A percentile compares a stretch with the other conserved stretches of the same genome.
These are phyloP conservation scores for Collybiopsis confluens DNA, from an alignment of 768 basidiomycete species.

Conservation along the genomic window DNA sequence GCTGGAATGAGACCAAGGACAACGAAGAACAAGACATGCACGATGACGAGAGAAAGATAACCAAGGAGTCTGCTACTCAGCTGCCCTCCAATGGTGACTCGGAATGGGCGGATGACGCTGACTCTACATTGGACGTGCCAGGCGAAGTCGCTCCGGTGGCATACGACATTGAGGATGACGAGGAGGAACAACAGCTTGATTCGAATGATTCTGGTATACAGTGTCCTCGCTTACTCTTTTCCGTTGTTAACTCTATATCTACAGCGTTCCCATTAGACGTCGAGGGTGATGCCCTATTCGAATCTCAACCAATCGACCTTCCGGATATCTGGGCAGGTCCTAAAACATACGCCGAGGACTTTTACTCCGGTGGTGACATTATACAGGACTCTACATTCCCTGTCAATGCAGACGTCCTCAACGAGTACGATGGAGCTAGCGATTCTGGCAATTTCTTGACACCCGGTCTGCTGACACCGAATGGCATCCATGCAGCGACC, in stretches of 20 bases:
- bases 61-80: neutral
- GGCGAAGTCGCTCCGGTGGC: neutral
- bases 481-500: neutral
- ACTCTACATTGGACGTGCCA: neutral
- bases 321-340: slow-evolving; percentile 38
- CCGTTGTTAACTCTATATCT: slow-evolving; percentile 11
- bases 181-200: slow-evolving; percentile 9
- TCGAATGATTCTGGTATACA: slow-evolving; percentile 12
- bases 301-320: slow-evolving; percentile 22
- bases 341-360: slow-evolving; percentile 36
- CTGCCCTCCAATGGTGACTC: neutral
- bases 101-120: neutral
- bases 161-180: neutral
- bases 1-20: too few relatives aligned
- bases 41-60: neutral
- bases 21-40: too few relatives aligned
- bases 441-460: slow-evolving; percentile 24
- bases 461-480: slow-evolving; percentile 20
- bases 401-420: slow-evolving; percentile 24
- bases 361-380: slow-evolving; percentile 40
- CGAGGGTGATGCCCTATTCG: neutral
- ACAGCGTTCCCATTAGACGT: slow-evolving; percentile 9
- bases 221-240: neutral
- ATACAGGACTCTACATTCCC: slow-evolving; percentile 3
- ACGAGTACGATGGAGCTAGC: slow-evolving; percentile 17